Evolutionary conservation across 2,329 filamentous ascomycete genomes (phyloP).

Genomic region (Trichoderma sp.): DNA sequence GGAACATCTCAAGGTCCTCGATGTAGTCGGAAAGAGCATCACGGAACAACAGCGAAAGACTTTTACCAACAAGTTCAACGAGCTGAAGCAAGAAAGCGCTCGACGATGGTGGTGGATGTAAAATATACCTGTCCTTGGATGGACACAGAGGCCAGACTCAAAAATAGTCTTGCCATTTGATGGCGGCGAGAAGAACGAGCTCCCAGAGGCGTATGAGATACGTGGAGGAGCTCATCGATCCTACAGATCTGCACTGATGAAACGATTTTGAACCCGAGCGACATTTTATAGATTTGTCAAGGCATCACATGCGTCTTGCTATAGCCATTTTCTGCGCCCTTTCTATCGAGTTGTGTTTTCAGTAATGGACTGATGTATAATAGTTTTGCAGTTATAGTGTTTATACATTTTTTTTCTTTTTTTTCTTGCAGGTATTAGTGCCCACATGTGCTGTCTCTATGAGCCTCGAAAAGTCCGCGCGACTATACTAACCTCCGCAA

Average conservation of each 20-base stretch:
- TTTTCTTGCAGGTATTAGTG: background rate
- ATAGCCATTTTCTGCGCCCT: background rate
- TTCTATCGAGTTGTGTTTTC: background rate
- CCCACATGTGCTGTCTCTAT: background rate
- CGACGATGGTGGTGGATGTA: slow-evolving; percentile 24
- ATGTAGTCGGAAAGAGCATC: slow-evolving; percentile 3
- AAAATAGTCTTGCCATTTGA: background rate
- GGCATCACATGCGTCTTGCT: background rate
- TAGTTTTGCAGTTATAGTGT: background rate
- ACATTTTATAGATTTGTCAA: background rate
- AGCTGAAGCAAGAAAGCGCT: slow-evolving; percentile 14
- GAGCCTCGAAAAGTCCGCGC: background rate
- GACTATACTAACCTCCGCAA: background rate
- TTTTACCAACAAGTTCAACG: background rate
- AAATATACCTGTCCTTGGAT: background rate
- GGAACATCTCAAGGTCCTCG: slow-evolving; percentile 20
- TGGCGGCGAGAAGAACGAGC: background rate
- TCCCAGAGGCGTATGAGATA: background rate
- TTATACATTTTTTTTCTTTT: background rate
- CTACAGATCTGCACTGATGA: background rate
- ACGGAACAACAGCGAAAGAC: slow-evolving; percentile 18
- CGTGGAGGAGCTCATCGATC: background rate
- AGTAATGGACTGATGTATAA: background rate
- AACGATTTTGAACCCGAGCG: background rate
- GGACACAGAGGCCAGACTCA: background rate